phyloP scores from a whole-genome alignment of 805 yeast species.

The Kuraishia borneana region DNA sequence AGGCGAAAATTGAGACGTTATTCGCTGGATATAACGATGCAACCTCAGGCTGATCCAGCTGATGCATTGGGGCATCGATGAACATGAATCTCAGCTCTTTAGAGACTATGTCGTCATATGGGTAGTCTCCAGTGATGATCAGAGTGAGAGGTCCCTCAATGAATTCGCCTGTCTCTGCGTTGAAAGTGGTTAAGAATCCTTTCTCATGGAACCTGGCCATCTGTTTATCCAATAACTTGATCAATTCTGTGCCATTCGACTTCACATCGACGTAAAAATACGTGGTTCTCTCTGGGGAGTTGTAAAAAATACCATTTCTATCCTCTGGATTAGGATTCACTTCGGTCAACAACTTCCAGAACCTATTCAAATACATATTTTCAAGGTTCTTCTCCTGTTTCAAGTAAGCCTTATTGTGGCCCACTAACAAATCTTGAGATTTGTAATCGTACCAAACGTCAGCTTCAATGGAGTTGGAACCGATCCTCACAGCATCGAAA shows the following conservation, averaged over 20 bases:
- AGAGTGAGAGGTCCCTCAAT: conserved; percentile 46
- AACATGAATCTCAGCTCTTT: conserved; percentile 25
- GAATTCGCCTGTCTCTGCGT: conserved; percentile 20
- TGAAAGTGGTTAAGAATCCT: conserved; percentile 38
- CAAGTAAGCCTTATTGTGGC: conserved; percentile 42
- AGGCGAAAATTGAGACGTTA: conserved; percentile 11
- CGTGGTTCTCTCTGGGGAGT: conserved; percentile 33
- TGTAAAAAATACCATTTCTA: conserved; percentile 28
- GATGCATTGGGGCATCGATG: conserved; percentile 39
- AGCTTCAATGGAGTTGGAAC: conserved; percentile 53
- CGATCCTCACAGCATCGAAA: conserved; percentile 40
- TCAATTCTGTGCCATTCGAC: conserved; percentile 28
- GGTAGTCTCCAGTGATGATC: conserved; percentile 55
- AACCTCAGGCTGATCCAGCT: conserved; percentile 7
- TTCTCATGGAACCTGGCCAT: conserved; percentile 34
- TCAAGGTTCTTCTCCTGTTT: conserved; percentile 30
- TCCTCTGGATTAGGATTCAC: conserved; percentile 22
- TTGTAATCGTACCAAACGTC: conserved; percentile 43
- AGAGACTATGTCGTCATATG: conserved; percentile 24
- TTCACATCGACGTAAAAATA: conserved; percentile 56
- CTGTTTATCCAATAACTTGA: conserved; percentile 29
- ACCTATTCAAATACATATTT: conserved; percentile 39
- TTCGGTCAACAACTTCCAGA: conserved; percentile 33
- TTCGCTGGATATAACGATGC: conserved; percentile 9
- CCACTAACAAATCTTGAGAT: conserved; percentile 31